Evolutionary conservation across 148 eudicot species (phyloP).

Genomic region (Limonium bicolor): DNA sequence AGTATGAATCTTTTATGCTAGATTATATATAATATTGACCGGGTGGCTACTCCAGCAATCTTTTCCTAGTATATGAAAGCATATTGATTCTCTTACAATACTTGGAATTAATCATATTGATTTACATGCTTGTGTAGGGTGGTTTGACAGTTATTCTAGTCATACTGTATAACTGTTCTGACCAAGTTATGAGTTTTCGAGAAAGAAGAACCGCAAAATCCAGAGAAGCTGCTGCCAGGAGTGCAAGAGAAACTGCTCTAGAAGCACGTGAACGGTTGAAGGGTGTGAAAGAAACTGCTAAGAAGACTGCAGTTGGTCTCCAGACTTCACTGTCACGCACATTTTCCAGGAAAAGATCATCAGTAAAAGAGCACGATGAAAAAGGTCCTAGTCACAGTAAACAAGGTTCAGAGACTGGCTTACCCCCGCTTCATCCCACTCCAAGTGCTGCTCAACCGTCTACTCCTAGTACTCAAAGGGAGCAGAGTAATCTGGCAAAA

Average conservation of each 20-base stretch:
- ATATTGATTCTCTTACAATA: too few species aligned
- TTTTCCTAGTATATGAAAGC: too few species aligned
- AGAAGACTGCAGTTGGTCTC: constrained; percentile 34
- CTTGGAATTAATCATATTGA: too few species aligned
- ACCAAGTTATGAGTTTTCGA: constrained; percentile 49
- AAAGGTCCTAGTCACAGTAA: constrained; percentile 20
- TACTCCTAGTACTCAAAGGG: constrained; percentile 11
- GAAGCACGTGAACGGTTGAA: constrained; percentile 49
- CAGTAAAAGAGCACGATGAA: constrained; percentile 11
- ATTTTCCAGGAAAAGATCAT: constrained; percentile 48
- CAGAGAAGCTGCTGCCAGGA: constrained; percentile 62
- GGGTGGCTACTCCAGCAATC: too few species aligned
- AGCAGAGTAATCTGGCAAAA: constrained; percentile 28
- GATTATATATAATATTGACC: too few species aligned
- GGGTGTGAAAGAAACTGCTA: constrained; percentile 51
- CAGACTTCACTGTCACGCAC: constrained; percentile 40
- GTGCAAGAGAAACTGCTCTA: constrained; percentile 47
- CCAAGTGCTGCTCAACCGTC: too few species aligned
- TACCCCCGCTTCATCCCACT: too few species aligned
- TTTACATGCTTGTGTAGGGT: constrained; percentile 25
- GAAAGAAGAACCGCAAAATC: constrained; percentile 59
- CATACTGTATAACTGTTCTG: constrained; percentile 77
- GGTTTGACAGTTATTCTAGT: constrained; percentile 53
- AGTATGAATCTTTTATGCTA: too few species aligned
- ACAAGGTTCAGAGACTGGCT: constrained; percentile 15